Base-by-base conservation (phyloP, 2,329 filamentous ascomycete genomes). In the Sarocladium brachiariae region DNA sequence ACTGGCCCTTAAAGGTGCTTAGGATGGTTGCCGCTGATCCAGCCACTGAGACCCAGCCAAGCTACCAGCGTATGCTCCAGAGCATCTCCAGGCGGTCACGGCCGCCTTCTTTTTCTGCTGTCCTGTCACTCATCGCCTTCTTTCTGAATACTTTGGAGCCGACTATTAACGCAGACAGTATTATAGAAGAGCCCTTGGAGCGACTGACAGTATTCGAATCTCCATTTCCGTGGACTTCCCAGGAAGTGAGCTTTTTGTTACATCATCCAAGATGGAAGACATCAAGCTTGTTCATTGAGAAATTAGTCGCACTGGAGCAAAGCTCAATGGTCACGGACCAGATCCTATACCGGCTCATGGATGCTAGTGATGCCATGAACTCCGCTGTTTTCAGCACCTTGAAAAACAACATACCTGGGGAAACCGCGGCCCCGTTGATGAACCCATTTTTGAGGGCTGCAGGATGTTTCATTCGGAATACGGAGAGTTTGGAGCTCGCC, bases 251-350 rank as follows among this genome's bases (percentile, higher is more conserved):
- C 24, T 56, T 74, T 2, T 55, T 83, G 2, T 67, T 73, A 51
- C 63, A 63, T 31, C 67, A 74, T 31, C 61, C 55, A 58, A 63
- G 63, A 31, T 52, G 55, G 2, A 58, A 59, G 2, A 47, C 56
- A 2, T 51, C 56, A 18, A 80, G 77, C 54, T 67, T 81, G n/a
- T 80, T 86, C 49, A 62, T 85, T 21, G 80, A 83, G 59, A 88
- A 86, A 61, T 70, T 90, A 23, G 70, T 90, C 24, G 70, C 71
- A 18, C 72, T 86, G 46, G 76, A 84, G 54, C 78, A 84, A 59
- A 82, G 81, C 50, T 63, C 66, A 0, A 55, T 61, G 2, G 70
- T 71, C 2, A 80, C 77, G 2, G 70, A 76, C 47, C 68, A 66
- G 11, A 84, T 90, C 49, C 62, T 90, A 46, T 65, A 65, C 33